phyloP scores from a whole-genome alignment of 345 rosid genomes.

The Conringia planisiliqua region DNA sequence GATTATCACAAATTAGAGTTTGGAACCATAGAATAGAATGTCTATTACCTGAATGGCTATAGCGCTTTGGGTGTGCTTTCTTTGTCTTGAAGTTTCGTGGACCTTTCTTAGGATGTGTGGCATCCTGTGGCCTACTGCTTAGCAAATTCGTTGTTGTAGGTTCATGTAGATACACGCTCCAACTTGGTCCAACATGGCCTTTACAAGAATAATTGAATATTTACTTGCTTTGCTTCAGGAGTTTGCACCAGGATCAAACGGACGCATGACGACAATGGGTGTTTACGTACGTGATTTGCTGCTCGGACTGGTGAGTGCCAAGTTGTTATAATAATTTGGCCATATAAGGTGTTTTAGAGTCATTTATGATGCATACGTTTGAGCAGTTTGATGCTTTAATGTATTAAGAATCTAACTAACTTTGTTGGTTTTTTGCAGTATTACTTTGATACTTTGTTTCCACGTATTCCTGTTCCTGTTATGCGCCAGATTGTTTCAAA shows the following conservation, averaged over 20 bases:
- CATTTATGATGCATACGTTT: background rate
- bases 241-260: conserved; percentile 88
- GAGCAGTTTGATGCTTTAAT: background rate
- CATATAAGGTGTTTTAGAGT: background rate
- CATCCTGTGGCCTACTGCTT: background rate
- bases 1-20: background rate
- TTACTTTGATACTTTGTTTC: conserved; percentile 94
- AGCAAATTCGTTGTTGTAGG: background rate
- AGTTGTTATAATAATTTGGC: background rate
- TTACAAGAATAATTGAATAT: background rate
- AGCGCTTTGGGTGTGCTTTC: background rate
- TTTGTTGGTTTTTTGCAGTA: conserved; percentile 52
- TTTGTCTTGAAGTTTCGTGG: background rate
- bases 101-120: background rate
- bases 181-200: background rate
- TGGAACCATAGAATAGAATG: background rate
- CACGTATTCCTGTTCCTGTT: conserved; percentile 95
- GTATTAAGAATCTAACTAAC: conserved; percentile 5
- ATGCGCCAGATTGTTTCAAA: conserved; percentile 70
- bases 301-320: conserved; percentile 82
- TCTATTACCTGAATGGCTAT: background rate
- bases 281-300: conserved; percentile 90
- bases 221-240: conserved; percentile 50
- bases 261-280: conserved; percentile 86
- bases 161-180: background rate